Evolutionary conservation across 75 land plant genomes (phyloP).

Genomic region (Chamaecyparis obtusa): DNA sequence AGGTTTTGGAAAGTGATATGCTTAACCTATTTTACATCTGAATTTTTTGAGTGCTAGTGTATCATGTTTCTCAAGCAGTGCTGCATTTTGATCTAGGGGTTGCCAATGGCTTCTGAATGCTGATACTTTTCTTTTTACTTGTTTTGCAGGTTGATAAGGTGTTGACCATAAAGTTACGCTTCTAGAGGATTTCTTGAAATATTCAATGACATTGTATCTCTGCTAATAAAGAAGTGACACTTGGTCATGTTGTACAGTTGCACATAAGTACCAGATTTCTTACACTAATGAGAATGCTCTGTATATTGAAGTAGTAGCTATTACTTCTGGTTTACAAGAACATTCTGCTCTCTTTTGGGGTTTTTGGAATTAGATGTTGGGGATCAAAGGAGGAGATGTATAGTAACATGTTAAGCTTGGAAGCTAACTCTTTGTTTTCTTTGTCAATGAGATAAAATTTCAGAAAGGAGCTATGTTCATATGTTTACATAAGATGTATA

Average conservation of each 20-base stretch:
- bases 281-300: background rate
- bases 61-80: background rate
- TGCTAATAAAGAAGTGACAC: background rate
- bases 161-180: background rate
- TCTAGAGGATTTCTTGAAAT: background rate
- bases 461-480: background rate
- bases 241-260: conserved; percentile 2
- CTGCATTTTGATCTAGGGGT: background rate
- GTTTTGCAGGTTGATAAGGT: conserved; percentile 3
- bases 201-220: background rate
- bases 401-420: background rate
- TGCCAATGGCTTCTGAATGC: background rate
- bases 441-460: background rate
- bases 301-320: background rate
- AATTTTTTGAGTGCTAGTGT: background rate
- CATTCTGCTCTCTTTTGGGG: background rate
- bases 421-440: background rate
- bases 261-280: background rate
- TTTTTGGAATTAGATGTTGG: background rate
- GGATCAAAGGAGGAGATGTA: background rate
- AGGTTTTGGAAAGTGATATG: background rate
- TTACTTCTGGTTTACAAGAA: background rate
- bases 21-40: background rate
- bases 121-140: background rate
- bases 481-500: background rate